Percentiles rank a stretch among this genome's conserved stretches.
phyloP scores from a whole-genome alignment of 768 basidiomycete genomes.

The Daedaleopsis sinensis region DNA sequence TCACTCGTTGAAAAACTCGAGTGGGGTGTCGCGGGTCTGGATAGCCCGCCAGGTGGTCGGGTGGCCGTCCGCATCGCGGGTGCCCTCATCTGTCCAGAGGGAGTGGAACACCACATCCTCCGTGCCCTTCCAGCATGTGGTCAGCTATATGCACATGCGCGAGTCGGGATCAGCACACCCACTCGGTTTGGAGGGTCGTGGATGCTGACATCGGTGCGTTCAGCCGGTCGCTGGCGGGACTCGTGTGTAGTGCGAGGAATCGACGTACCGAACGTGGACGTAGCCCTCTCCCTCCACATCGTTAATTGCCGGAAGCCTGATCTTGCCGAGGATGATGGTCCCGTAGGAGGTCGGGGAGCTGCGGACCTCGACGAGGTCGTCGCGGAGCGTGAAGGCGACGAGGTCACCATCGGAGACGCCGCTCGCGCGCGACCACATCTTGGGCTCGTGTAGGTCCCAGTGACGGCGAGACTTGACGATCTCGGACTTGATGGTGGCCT shows the following conservation, averaged over 20 bases:
- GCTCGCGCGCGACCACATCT: conserved; percentile 67
- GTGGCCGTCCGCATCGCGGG: conserved; percentile 33
- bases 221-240: neutral
- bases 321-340: conserved; percentile 74
- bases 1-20: conserved; percentile 76
- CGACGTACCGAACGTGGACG: conserved; percentile 67
- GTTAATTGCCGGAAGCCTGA: conserved; percentile 66
- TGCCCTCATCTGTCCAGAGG: conserved; percentile 50
- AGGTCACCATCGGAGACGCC: conserved; percentile 56
- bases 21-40: conserved; percentile 56
- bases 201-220: conserved; percentile 46
- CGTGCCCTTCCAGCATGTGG: conserved; percentile 47
- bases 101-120: conserved; percentile 75
- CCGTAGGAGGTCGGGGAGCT: conserved; percentile 68
- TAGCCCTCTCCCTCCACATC: conserved; percentile 67
- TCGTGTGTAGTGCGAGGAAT: neutral
- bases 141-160: neutral
- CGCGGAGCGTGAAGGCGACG: conserved; percentile 49
- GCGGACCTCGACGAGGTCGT: conserved; percentile 48
- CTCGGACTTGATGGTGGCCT: conserved; percentile 61
- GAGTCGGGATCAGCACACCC: conserved; percentile 19
- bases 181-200: conserved; percentile 78
- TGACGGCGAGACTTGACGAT: conserved; percentile 66
- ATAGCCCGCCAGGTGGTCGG: conserved; percentile 67
- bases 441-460: conserved; percentile 75